Evolutionary conservation across 306 rosid genomes (phyloP).

Genomic region (Parietaria judaica): DNA sequence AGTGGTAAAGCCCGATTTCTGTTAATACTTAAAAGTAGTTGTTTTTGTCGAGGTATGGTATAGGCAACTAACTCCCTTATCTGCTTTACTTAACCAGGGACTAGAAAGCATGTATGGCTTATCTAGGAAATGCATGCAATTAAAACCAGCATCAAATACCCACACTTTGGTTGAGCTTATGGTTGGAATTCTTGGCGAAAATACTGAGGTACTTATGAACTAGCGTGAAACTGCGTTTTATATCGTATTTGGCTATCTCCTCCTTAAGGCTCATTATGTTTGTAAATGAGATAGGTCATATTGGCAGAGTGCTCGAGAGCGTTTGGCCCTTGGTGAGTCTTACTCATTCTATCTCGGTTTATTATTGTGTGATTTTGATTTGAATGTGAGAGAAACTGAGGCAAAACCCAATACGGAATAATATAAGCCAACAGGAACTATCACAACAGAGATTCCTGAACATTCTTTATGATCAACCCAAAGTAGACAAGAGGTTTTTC

Average conservation of each 20-base stretch:
- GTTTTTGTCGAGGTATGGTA: conserved; percentile 16
- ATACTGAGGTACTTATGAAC: conserved; percentile 57
- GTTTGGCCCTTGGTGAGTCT: conserved; percentile 95
- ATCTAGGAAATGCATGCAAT: conserved; percentile 73
- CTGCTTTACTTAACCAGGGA: conserved; percentile 43
- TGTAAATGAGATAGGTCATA: conserved; percentile 65
- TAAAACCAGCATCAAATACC: conserved; percentile 44
- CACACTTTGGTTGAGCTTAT: conserved; percentile 62
- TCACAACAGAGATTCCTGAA: no score
- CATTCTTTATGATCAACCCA: no score
- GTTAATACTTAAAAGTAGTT: neutral
- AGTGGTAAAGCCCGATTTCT: conserved; percentile 32
- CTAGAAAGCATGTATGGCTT: conserved; percentile 76
- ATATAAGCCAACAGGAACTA: no score
- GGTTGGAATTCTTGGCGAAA: conserved; percentile 79
- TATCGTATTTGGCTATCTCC: conserved; percentile 8
- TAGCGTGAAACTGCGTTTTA: neutral
- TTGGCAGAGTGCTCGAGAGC: conserved; percentile 83
- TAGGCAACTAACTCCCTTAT: conserved; percentile 9
- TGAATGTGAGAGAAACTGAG: no score
- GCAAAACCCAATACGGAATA: no score
- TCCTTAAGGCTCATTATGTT: conserved; percentile 17
- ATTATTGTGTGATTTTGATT: no score
- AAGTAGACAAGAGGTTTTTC: no score
- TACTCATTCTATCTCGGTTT: conserved; percentile 1